Percentiles rank a stretch among this genome's conserved stretches.
Conservation (phyloP, 768 basidiomycete genomes). For the Boletus speciosus region DNA sequence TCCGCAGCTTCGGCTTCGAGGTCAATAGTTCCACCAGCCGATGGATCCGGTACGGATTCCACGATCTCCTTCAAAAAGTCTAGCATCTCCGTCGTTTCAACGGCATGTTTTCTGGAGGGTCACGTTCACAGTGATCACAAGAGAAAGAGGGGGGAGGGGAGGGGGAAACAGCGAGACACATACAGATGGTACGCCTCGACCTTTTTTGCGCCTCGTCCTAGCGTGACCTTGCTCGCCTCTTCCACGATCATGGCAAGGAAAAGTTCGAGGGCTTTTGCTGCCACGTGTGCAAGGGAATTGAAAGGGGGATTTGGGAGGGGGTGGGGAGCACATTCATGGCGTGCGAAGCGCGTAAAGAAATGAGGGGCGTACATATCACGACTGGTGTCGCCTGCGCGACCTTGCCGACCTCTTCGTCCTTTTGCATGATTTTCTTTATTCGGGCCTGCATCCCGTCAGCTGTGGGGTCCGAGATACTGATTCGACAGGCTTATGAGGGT, state of each 20-base stretch:
- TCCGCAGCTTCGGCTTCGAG: conserved; percentile 59
- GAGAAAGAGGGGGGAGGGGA: neutral
- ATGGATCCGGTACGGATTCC: conserved; percentile 80
- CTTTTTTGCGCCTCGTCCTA: conserved; percentile 76
- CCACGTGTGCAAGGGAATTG: neutral
- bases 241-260: conserved; percentile 85
- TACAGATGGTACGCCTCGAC: conserved; percentile 93
- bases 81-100: conserved; percentile 81
- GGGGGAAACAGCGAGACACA: conserved; percentile 33
- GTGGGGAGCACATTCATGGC: conserved; percentile 3
- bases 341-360: conserved; percentile 12
- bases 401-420: conserved; percentile 98
- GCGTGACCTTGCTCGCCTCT: conserved; percentile 76
- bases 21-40: conserved; percentile 75
- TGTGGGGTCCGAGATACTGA: neutral
- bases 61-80: conserved; percentile 96
- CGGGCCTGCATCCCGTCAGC: conserved; percentile 62
- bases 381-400: conserved; percentile 95
- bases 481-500: conserved; percentile 1
- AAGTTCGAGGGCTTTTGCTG: conserved; percentile 92
- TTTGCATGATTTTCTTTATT: conserved; percentile 99
- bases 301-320: neutral
- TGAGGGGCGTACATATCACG: conserved; percentile 80
- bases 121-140: conserved; percentile 2
- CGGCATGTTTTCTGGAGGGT: conserved; percentile 77